A percentile compares a stretch with the other conserved stretches of the same genome.
These are phyloP conservation scores for Hordeum vulgare DNA, from an alignment of 176 grass and related monocot genomes.

Conservation along the genomic window DNA sequence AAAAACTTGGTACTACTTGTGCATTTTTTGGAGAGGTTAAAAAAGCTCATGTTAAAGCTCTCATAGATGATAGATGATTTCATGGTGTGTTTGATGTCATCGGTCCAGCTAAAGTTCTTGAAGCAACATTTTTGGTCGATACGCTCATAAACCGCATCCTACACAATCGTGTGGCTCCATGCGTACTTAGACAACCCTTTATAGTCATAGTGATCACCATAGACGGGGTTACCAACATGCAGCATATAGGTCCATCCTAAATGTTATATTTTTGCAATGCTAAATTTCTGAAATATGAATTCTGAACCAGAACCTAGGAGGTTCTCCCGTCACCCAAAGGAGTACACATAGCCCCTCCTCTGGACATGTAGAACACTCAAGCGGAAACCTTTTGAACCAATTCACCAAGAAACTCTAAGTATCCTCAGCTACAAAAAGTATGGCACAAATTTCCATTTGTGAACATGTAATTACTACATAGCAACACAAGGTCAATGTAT, in stretches of 20 bases:
- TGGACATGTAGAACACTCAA: no score
- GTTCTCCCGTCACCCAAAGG: no score
- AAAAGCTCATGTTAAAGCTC: no score
- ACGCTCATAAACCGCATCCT: constrained; percentile 42
- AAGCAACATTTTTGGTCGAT: constrained; percentile 57
- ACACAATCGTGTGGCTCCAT: constrained; percentile 66
- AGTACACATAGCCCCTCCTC: no score
- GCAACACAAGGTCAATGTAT: background rate
- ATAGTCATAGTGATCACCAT: constrained; percentile 51
- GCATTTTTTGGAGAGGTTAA: no score
- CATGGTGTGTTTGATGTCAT: constrained; percentile 38
- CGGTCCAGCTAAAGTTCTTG: constrained; percentile 44
- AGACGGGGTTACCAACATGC: constrained; percentile 71
- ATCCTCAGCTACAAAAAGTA: constrained; percentile 48
- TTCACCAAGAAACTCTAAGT: constrained; percentile 54
- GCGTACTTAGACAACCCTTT: constrained; percentile 76
- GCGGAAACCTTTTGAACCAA: constrained; percentile 66
- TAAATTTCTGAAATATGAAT: background rate
- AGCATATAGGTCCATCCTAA: background rate
- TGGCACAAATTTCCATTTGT: background rate
- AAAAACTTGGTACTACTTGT: no score
- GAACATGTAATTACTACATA: constrained; percentile 2
- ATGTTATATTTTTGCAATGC: background rate
- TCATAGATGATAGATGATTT: no score
- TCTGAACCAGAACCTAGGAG: no score